Percentiles rank a stretch among this genome's conserved stretches.
phyloP scores from a whole-genome alignment of 2,329 filamentous ascomycete genomes.

The Ophiostoma sp. region DNA sequence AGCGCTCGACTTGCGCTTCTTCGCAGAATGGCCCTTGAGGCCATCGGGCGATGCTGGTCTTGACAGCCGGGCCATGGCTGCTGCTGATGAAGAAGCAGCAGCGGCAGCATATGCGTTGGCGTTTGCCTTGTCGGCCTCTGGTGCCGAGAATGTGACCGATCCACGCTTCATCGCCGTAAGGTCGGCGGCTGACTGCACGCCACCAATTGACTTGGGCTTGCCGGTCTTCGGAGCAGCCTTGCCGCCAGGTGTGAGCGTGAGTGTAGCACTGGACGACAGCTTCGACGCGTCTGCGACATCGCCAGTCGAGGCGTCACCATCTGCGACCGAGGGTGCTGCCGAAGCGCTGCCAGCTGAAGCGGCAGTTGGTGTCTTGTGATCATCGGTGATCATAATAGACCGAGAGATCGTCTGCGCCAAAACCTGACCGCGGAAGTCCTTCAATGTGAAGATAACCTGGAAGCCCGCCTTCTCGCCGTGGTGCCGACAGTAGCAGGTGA shows the following conservation, averaged over 20 bases:
- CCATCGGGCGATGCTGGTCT: conserved; percentile 71
- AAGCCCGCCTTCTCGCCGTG: conserved; percentile 93
- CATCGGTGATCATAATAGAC: conserved; percentile 95
- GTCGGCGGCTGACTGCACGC: conserved; percentile 63
- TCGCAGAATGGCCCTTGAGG: conserved; percentile 65
- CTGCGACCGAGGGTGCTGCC: conserved; percentile 23
- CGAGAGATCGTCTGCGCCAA: conserved; percentile 82
- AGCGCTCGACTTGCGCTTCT: conserved; percentile 77
- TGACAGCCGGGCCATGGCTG: conserved; percentile 57
- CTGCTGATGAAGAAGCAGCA: conserved; percentile 33
- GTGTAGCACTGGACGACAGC: conserved; percentile 11
- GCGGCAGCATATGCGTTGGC: neutral
- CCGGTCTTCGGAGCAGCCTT: conserved; percentile 35
- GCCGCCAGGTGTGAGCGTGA: conserved; percentile 24
- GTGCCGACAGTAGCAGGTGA: conserved; percentile 95
- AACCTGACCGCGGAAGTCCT: conserved; percentile 72
- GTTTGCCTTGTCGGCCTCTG: conserved; percentile 4
- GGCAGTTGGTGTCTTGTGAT: conserved; percentile 75
- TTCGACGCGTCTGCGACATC: conserved; percentile 22
- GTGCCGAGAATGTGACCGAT: conserved; percentile 39
- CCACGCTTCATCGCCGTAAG: conserved; percentile 59
- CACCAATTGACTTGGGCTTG: conserved; percentile 40
- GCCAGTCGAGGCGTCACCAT: conserved; percentile 24
- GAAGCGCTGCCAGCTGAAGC: conserved; percentile 29
- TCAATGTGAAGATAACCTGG: conserved; percentile 90